Conservation (phyloP, 2,329 filamentous ascomycete genomes). For the Claviceps maximensis region DNA sequence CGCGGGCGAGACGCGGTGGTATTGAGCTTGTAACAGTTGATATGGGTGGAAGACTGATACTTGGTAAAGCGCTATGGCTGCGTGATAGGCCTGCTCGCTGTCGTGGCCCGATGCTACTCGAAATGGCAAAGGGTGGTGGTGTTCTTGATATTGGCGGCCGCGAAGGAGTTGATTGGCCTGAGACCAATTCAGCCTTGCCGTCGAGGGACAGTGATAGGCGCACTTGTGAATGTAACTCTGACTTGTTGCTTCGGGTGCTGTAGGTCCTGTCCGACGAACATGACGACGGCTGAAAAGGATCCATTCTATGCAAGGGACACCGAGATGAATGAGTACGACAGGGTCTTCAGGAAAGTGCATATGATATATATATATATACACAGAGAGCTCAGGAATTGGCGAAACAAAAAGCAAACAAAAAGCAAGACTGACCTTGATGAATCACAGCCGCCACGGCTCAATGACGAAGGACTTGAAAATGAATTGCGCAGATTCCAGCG, state of each 20-base stretch:
- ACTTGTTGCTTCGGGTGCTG: slow-evolving; percentile 18
- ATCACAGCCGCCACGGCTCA: slow-evolving; percentile 27
- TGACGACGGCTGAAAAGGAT: slow-evolving; percentile 30
- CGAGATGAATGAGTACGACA: neutral
- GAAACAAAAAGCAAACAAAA: neutral
- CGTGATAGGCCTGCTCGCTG: slow-evolving; percentile 44
- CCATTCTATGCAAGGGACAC: slow-evolving; percentile 20
- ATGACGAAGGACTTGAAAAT: slow-evolving; percentile 34
- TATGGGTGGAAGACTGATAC: slow-evolving; percentile 44
- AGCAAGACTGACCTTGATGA: slow-evolving; percentile 28
- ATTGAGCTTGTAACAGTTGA: slow-evolving; percentile 38
- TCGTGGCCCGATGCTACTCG: slow-evolving; percentile 34
- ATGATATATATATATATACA: too few relatives aligned
- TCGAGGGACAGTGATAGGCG: slow-evolving; percentile 75
- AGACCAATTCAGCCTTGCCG: slow-evolving; percentile 77
- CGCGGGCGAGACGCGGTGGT: slow-evolving; percentile 45
- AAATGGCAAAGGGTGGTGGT: slow-evolving; percentile 27
- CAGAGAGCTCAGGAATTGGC: too few relatives aligned
- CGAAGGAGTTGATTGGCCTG: slow-evolving; percentile 55
- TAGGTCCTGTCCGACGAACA: slow-evolving; percentile 29
- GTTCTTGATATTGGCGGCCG: slow-evolving; percentile 32
- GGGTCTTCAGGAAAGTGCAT: neutral
- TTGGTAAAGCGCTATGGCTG: slow-evolving; percentile 54
- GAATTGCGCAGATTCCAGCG: slow-evolving; percentile 42
- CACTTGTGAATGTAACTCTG: slow-evolving; percentile 39